Evolutionary conservation across 306 rosid genomes (phyloP).

Genomic region (Malus sylvestris): DNA sequence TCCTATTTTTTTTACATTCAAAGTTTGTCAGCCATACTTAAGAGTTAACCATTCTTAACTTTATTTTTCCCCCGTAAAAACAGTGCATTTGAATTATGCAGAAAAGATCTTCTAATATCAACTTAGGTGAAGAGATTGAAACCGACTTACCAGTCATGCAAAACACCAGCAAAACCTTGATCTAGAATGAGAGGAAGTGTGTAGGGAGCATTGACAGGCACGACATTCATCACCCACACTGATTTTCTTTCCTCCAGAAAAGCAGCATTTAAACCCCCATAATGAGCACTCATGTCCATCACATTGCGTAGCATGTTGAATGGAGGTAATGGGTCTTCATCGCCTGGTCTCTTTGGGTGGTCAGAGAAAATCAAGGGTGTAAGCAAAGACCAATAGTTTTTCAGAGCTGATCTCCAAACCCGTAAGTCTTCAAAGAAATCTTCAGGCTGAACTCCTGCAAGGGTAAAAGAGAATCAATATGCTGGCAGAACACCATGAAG

Average conservation of each 20-base stretch:
- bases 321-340: constrained; percentile 98
- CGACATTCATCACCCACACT: constrained; percentile 97
- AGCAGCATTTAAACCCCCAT: constrained; percentile 89
- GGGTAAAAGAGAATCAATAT: constrained; percentile 28
- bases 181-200: constrained; percentile 85
- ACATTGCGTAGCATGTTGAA: constrained; percentile 95
- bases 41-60: neutral
- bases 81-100: neutral
- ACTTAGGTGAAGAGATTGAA: constrained; percentile 1
- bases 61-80: neutral
- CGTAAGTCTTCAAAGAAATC: constrained; percentile 76
- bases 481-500: constrained; percentile 14
- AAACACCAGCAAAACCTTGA: constrained; percentile 88
- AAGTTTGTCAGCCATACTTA: neutral
- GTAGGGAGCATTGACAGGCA: constrained; percentile 61
- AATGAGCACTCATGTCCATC: constrained; percentile 91
- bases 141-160: constrained; percentile 84
- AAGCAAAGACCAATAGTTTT: constrained; percentile 87
- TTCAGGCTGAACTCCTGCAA: constrained; percentile 79
- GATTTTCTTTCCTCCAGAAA: constrained; percentile 77
- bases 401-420: constrained; percentile 64
- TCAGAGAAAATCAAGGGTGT: constrained; percentile 97
- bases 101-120: neutral
- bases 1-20: neutral
- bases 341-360: constrained; percentile 99